These are phyloP conservation scores for Pezicula radicicola DNA, from an alignment of 2,329 filamentous ascomycete genomes.

Conservation along the genomic window DNA sequence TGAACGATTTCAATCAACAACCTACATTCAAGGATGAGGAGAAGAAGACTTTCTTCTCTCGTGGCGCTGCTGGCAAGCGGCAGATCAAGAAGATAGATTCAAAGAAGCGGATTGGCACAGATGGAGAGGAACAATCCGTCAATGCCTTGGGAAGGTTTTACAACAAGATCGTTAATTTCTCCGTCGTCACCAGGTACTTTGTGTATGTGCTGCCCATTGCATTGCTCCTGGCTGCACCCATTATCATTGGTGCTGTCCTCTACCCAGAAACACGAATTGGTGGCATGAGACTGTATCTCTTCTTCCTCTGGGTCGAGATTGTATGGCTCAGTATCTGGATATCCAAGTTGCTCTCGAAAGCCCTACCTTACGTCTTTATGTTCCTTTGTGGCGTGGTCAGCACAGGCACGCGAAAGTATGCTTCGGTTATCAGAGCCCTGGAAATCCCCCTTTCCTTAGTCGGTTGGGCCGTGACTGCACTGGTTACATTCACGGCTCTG, in stretches of 20 bases:
- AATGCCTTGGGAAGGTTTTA: conserved; percentile 67
- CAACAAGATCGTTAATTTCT: conserved; percentile 60
- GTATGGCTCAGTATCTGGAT: conserved; percentile 67
- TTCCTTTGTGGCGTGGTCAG: conserved; percentile 68
- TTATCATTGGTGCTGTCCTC: conserved; percentile 42
- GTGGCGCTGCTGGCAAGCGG: conserved; percentile 39
- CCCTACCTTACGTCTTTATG: conserved; percentile 61
- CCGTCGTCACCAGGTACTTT: conserved; percentile 62
- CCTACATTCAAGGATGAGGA: conserved; percentile 20
- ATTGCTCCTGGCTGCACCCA: conserved; percentile 57
- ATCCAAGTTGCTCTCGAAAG: conserved; percentile 61
- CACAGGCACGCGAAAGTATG: conserved; percentile 68
- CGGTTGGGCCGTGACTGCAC: conserved; percentile 63
- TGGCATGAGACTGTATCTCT: conserved; percentile 52
- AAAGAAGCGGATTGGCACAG: conserved; percentile 41
- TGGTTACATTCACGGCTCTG: conserved; percentile 58
- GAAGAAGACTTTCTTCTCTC: conserved; percentile 21
- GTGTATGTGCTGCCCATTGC: conserved; percentile 66
- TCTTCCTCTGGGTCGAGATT: conserved; percentile 69
- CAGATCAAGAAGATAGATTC: conserved; percentile 37
- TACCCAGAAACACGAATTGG: conserved; percentile 20
- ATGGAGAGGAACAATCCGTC: conserved; percentile 51
- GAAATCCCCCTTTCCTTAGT: conserved; percentile 67
- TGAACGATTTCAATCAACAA: conserved; percentile 10
- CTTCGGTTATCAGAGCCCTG: conserved; percentile 59